phyloP scores from a whole-genome alignment of 2,329 filamentous ascomycete species.

The Phyllosticta capitalensis region DNA sequence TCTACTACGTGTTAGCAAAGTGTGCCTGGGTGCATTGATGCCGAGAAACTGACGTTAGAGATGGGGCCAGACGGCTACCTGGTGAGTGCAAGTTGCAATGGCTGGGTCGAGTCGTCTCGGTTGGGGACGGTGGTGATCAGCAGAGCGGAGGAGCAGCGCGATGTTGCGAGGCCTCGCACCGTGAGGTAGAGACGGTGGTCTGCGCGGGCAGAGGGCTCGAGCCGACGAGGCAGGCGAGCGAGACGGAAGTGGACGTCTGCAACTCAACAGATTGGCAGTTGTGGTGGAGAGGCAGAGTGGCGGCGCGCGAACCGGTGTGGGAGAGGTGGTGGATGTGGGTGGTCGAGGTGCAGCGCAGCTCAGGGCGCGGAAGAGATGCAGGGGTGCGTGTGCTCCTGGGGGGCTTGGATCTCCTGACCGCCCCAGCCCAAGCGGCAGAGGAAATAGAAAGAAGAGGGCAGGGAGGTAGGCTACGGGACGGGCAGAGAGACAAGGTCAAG shows the following conservation, averaged over 20 bases:
- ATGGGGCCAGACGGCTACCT: not conserved
- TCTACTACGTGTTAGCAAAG: not conserved
- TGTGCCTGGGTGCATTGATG: conserved; percentile 5
- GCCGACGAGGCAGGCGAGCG: not conserved
- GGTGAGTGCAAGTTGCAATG: not conserved
- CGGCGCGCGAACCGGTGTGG: not conserved
- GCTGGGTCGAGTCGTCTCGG: not conserved
- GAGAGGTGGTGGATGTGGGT: not conserved
- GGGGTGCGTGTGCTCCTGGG: not conserved
- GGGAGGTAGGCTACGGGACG: not conserved
- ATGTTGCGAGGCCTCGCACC: not conserved
- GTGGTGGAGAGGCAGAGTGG: not conserved
- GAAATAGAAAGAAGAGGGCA: not conserved
- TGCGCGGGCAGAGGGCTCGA: not conserved
- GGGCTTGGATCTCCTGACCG: not conserved
- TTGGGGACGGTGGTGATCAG: not conserved
- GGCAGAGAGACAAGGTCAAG: not conserved
- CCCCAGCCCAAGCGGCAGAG: not conserved
- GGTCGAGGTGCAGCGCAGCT: not conserved
- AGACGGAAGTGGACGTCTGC: not conserved
- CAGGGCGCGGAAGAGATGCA: not conserved
- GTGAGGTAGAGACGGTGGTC: not conserved
- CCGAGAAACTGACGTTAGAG: not conserved
- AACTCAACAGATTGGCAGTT: not conserved
- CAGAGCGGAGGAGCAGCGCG: not conserved